Conservation (phyloP, 257 asterid genomes). For the Jaltomata sinuosa region DNA sequence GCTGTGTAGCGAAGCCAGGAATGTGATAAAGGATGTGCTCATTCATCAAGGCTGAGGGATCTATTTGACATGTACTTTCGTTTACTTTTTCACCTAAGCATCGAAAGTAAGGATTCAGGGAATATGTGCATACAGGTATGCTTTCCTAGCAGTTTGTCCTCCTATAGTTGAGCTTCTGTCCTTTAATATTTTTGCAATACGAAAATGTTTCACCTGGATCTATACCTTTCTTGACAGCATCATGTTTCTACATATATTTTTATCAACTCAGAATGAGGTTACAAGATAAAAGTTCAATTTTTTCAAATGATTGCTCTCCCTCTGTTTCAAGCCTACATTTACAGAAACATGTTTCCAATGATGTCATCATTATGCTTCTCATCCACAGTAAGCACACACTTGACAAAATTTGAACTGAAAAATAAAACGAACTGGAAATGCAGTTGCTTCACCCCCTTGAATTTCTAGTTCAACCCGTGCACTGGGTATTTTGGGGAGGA, state of each 20-base stretch:
- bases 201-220: background rate
- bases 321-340: background rate
- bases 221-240: background rate
- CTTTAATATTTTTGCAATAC: background rate
- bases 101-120: constrained; percentile 5
- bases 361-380: background rate
- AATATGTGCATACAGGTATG: constrained; percentile 10
- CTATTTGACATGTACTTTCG: background rate
- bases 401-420: background rate
- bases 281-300: background rate
- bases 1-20: constrained; percentile 63
- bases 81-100: background rate
- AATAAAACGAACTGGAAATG: background rate
- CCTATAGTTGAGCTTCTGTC: background rate
- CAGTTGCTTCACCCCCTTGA: background rate
- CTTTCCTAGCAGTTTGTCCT: background rate
- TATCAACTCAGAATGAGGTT: background rate
- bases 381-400: background rate
- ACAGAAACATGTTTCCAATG: background rate
- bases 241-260: background rate
- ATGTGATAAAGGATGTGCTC: constrained; percentile 54
- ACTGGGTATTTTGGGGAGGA: background rate
- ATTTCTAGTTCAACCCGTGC: background rate
- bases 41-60: constrained; percentile 26
- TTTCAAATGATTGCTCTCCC: background rate